These are phyloP conservation scores for Wickerhamomyces chambardii DNA, from an alignment of 805 yeast genomes.

Conservation along the genomic window DNA sequence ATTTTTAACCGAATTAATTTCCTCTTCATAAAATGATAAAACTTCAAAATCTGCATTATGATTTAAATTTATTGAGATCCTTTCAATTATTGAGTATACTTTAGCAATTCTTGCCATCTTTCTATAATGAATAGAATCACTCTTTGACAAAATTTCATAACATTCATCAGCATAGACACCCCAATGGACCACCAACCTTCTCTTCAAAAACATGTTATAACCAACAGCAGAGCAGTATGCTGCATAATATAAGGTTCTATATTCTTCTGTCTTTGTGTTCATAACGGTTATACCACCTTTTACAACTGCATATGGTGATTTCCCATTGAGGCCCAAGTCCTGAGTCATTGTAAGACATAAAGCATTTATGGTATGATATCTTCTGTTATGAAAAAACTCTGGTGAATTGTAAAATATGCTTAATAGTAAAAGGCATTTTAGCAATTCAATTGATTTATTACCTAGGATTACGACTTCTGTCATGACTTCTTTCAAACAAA, in stretches of 20 bases:
- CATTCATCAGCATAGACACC: constrained; percentile 52
- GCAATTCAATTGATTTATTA: constrained; percentile 56
- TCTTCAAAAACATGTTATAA: constrained; percentile 54
- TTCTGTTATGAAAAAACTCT: constrained; percentile 70
- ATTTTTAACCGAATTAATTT: too few species aligned
- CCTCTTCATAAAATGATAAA: neutral
- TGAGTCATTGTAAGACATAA: constrained; percentile 60
- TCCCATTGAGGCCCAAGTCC: constrained; percentile 66
- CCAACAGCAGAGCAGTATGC: constrained; percentile 57
- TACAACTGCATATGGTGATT: constrained; percentile 30
- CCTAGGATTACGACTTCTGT: constrained; percentile 64
- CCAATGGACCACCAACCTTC: constrained; percentile 58
- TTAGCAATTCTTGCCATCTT: constrained; percentile 50
- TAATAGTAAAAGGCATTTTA: constrained; percentile 51
- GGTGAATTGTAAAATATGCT: constrained; percentile 81
- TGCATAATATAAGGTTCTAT: constrained; percentile 42
- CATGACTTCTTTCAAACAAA: constrained; percentile 39
- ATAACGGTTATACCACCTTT: constrained; percentile 11
- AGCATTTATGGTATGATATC: constrained; percentile 61
- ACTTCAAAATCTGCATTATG: constrained; percentile 24
- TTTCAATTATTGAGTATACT: constrained; percentile 52
- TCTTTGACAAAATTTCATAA: constrained; percentile 35
- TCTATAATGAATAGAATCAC: constrained; percentile 21
- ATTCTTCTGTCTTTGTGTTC: constrained; percentile 31
- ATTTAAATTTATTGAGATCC: constrained; percentile 20